Evolutionary conservation across 345 rosid genomes (phyloP).

Genomic region (Barbarea vulgaris): DNA sequence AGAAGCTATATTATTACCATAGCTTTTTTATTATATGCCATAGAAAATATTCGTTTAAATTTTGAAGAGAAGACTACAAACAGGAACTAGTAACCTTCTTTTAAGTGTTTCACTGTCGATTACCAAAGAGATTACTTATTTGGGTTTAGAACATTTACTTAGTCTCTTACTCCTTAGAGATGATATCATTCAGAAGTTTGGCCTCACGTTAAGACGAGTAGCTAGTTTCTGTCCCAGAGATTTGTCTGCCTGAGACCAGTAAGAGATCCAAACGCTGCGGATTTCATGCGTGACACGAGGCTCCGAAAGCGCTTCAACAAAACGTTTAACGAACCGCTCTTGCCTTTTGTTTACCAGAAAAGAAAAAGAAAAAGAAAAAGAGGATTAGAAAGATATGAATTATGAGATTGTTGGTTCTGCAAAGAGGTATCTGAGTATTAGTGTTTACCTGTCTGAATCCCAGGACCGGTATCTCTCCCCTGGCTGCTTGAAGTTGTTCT

Average conservation of each 20-base stretch:
- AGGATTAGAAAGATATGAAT: not conserved
- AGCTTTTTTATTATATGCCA: slow-evolving; percentile 14
- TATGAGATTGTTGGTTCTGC: slow-evolving; percentile 1
- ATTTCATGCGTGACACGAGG: slow-evolving; percentile 88
- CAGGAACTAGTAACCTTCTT: not conserved
- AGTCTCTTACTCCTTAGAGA: slow-evolving; percentile 17
- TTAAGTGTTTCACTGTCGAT: slow-evolving; percentile 10
- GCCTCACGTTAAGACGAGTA: slow-evolving; percentile 64
- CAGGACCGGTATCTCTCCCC: slow-evolving; percentile 90
- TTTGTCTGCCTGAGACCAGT: slow-evolving; percentile 78
- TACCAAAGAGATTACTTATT: slow-evolving; percentile 13
- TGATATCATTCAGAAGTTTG: slow-evolving; percentile 56
- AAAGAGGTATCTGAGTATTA: not conserved
- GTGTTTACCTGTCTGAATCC: slow-evolving; percentile 73
- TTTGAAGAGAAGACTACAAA: slow-evolving; percentile 22
- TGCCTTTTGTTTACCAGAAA: slow-evolving; percentile 53
- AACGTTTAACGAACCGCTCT: slow-evolving; percentile 74
- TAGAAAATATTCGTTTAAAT: not conserved
- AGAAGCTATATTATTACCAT: too few relatives aligned
- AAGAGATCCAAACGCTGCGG: slow-evolving; percentile 82
- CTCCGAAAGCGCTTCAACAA: slow-evolving; percentile 76
- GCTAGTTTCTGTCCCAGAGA: slow-evolving; percentile 89
- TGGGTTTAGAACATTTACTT: not conserved
- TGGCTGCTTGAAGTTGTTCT: slow-evolving; percentile 94
- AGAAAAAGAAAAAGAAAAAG: too few relatives aligned